Base-by-base conservation (phyloP, 2,329 filamentous ascomycete species). In the Lasiodiplodia theobromae region DNA sequence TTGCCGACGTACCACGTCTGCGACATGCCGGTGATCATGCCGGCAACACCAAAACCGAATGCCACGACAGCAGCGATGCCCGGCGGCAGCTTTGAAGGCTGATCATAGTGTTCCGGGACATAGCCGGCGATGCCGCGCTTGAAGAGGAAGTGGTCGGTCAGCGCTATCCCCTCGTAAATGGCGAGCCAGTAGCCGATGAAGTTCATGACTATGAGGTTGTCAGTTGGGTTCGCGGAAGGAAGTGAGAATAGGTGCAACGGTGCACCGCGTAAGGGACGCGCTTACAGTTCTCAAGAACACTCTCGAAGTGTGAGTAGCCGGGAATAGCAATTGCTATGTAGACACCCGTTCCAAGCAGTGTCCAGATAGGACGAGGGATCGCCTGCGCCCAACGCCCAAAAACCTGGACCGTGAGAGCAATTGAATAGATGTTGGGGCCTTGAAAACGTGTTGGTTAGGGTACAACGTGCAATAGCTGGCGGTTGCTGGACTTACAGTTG, bases 321-420 rank as follows among this genome's bases (percentile, higher is more conserved):
- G 90, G 89, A 65, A 93, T 90, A 10, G 89, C 87, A 73, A 93
- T 88, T 28, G 86, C 90, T 71, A 91, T 86, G 77, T 91, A 92
- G 28, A 88, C 83, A 38, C 84, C 83, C 0, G 89, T 90, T 38
- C 83, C 88, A 56, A 91, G 74, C 53, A 86, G 81, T 0, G 88
- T 89, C 89, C 89, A 92, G 71, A 91, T 73, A 79, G 90, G 92
- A 2, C 91, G 87, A 1, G 91, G 91, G 0, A 92, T 83, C 53
- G 82, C 83, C 73, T 88, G 85, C 1, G 88, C 86, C 76, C 82
- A 84, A 53, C 84, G 84, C 11, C 84, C 85, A 49, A 93, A 80
- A 16, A 92, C 86, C 75, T 93, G 90, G 47, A 92, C 83, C 14
- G 88, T 89, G 49, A 93, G 83, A 6, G 87, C 86, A 58, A 84